phyloP scores from a whole-genome alignment of 352 stramenopile species.

The Globisporangium nodosum region DNA sequence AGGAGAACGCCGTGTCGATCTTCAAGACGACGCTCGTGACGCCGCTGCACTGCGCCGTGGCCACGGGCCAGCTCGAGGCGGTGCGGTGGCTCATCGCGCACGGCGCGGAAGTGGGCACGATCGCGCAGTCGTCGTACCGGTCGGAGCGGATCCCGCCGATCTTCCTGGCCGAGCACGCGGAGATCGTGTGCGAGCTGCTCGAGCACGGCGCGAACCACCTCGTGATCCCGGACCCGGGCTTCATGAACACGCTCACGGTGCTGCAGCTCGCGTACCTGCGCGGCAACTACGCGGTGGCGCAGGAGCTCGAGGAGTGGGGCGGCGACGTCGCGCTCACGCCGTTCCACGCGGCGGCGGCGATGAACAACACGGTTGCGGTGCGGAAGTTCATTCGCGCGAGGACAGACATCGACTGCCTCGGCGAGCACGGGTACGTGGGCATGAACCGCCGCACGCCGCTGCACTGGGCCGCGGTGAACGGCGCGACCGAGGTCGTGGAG shows the following conservation, averaged over 20 bases:
- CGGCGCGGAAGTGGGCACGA: conserved; percentile 42
- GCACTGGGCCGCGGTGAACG: conserved; percentile 76
- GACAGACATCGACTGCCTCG: conserved; percentile 59
- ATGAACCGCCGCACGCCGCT: conserved; percentile 74
- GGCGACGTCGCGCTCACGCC: conserved; percentile 75
- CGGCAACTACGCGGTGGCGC: conserved; percentile 67
- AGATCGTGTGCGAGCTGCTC: conserved; percentile 59
- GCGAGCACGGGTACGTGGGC: conserved; percentile 75
- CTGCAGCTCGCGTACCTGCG: conserved; percentile 75
- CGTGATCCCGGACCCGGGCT: conserved; percentile 61
- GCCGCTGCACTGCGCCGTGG: conserved; percentile 73
- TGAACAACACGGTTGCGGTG: conserved; percentile 49
- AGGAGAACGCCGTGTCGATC: conserved; percentile 66
- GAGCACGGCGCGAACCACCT: conserved; percentile 61
- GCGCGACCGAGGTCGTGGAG: conserved; percentile 47
- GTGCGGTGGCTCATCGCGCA: conserved; percentile 67
- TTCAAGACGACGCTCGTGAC: conserved; percentile 84
- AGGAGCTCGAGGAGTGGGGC: conserved; percentile 76
- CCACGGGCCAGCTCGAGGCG: conserved; percentile 55
- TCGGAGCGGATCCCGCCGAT: conserved; percentile 71
- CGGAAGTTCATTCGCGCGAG: conserved; percentile 60
- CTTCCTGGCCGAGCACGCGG: conserved; percentile 64
- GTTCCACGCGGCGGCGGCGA: conserved; percentile 58
- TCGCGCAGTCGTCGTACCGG: conserved; percentile 57
- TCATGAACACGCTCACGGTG: conserved; percentile 77